A percentile compares a stretch with the other conserved stretches of the same genome.
Evolutionary conservation across 139 green algal genomes (phyloP).

Genomic region (Mesotaenium endlicherianum): DNA sequence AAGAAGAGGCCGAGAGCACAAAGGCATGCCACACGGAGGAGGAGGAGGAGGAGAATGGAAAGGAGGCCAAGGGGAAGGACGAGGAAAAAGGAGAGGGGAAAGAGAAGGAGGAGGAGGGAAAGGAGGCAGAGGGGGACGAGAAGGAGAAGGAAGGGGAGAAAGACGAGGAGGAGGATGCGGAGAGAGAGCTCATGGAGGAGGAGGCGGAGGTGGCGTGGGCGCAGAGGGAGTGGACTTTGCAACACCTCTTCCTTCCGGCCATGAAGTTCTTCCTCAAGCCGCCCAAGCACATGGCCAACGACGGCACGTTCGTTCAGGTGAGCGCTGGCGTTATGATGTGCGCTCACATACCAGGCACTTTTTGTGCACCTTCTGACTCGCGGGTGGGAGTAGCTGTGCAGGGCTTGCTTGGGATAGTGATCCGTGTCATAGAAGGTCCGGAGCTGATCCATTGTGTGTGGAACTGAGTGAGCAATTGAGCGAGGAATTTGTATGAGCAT

Average conservation of each 20-base stretch:
- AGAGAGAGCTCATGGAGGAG: neutral
- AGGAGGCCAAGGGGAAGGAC: neutral
- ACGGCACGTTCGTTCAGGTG: slow-evolving; percentile 41
- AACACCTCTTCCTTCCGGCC: slow-evolving; percentile 50
- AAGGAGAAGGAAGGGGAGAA: neutral
- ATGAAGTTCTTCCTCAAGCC: slow-evolving; percentile 50
- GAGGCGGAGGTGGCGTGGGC: slow-evolving; percentile 12
- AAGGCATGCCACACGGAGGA: too few relatives aligned
- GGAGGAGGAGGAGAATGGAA: neutral
- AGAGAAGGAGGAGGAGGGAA: neutral
- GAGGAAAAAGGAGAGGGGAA: neutral
- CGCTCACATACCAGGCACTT: neutral
- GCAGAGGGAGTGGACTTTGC: slow-evolving; percentile 49
- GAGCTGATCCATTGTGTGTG: too few relatives aligned
- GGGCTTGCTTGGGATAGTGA: too few relatives aligned
- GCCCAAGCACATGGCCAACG: slow-evolving; percentile 30
- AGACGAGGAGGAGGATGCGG: neutral
- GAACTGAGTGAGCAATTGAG: too few relatives aligned
- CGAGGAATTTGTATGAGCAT: too few relatives aligned
- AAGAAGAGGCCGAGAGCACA: too few relatives aligned
- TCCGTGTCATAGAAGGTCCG: too few relatives aligned
- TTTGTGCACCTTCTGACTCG: neutral
- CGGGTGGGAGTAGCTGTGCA: too few relatives aligned
- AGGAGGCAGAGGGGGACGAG: neutral
- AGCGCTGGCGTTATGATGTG: neutral